A percentile compares a stretch with the other conserved stretches of the same genome.
phyloP scores from a whole-genome alignment of 2,329 filamentous ascomycete species.

The Claviceps arundinis region DNA sequence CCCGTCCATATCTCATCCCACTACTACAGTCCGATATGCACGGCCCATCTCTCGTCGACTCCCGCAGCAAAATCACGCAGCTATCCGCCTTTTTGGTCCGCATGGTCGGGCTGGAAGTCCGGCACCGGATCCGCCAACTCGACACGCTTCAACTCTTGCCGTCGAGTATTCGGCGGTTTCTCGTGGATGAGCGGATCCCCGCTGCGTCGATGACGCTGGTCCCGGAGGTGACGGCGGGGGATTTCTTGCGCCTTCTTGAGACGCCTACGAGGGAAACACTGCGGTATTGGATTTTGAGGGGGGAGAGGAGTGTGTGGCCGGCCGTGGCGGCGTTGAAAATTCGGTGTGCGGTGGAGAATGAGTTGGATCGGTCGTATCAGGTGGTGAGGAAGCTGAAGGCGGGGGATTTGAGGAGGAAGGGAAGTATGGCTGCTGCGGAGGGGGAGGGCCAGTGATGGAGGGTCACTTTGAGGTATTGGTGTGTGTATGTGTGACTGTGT shows the following conservation, averaged over 20 bases:
- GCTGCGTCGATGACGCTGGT: slow-evolving; percentile 70
- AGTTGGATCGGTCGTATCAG: slow-evolving; percentile 77
- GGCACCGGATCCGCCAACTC: slow-evolving; percentile 69
- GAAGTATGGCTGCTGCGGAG: slow-evolving; percentile 21
- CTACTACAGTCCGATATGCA: slow-evolving; percentile 74
- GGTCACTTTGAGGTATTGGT: neutral
- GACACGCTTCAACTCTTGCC: slow-evolving; percentile 66
- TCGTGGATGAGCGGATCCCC: slow-evolving; percentile 72
- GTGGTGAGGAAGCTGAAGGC: slow-evolving; percentile 53
- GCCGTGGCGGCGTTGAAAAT: slow-evolving; percentile 71
- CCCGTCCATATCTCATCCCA: slow-evolving; percentile 76
- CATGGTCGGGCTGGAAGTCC: slow-evolving; percentile 61
- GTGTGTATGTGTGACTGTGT: neutral
- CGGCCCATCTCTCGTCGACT: slow-evolving; percentile 51
- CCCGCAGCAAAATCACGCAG: slow-evolving; percentile 43
- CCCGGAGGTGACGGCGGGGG: slow-evolving; percentile 57
- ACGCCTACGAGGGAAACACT: slow-evolving; percentile 64
- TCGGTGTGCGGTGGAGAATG: slow-evolving; percentile 73
- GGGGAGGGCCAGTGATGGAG: slow-evolving; percentile 6
- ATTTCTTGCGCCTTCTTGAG: slow-evolving; percentile 71
- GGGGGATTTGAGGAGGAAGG: slow-evolving; percentile 34
- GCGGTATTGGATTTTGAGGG: slow-evolving; percentile 73
- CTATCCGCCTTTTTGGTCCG: slow-evolving; percentile 47
- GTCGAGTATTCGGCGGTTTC: slow-evolving; percentile 53
- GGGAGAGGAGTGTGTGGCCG: slow-evolving; percentile 84